phyloP scores from a whole-genome alignment of 2,329 filamentous ascomycete species.

The Aspergillus pseudoterreus region DNA sequence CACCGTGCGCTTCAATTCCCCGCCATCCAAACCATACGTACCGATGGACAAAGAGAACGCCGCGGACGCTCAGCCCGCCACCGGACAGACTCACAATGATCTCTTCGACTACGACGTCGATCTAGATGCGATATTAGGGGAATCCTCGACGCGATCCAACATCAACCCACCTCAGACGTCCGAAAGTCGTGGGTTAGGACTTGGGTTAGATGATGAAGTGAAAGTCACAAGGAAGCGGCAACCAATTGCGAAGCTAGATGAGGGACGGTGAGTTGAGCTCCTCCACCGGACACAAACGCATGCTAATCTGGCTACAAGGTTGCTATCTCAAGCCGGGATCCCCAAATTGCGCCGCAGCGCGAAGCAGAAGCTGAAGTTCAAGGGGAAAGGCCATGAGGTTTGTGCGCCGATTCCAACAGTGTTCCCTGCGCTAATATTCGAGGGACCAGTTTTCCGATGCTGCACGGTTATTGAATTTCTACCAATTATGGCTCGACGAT shows the following conservation, averaged over 20 bases:
- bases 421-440: background rate
- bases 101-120: slow-evolving; percentile 73
- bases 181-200: slow-evolving; percentile 42
- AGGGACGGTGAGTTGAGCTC: slow-evolving; percentile 55
- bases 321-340: slow-evolving; percentile 81
- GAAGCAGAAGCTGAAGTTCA: slow-evolving; percentile 68
- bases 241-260: slow-evolving; percentile 83
- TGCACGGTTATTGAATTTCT: slow-evolving; percentile 76
- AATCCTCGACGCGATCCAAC: slow-evolving; percentile 26
- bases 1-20: too few species aligned
- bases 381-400: slow-evolving; percentile 92
- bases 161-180: slow-evolving; percentile 18
- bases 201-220: slow-evolving; percentile 85
- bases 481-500: slow-evolving; percentile 95
- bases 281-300: background rate
- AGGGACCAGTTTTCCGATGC: slow-evolving; percentile 72
- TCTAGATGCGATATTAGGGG: slow-evolving; percentile 48
- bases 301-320: slow-evolving; percentile 42
- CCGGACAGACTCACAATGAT: slow-evolving; percentile 52
- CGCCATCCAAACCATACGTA: too few species aligned
- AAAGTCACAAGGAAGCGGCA: slow-evolving; percentile 72
- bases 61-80: slow-evolving; percentile 17
- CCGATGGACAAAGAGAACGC: too few species aligned
- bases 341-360: slow-evolving; percentile 73
- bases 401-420: too few species aligned